Evolutionary conservation across 2,329 filamentous ascomycete species (phyloP), one percentile per base, ranked within the genome.

Genomic region (Leptosphaerulina australis): DNA sequence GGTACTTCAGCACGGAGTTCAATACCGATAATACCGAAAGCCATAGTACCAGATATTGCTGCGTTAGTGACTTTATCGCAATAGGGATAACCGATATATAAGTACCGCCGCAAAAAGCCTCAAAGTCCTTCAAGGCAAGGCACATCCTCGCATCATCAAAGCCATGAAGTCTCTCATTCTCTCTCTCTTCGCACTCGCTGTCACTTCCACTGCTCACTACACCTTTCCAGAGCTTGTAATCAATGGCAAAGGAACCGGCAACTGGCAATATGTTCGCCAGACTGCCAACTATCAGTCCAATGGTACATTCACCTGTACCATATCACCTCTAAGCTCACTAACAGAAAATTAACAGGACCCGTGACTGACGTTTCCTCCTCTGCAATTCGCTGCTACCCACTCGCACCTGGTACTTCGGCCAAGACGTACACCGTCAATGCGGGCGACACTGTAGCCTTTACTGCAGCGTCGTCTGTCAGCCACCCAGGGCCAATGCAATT

Each of bases 401-500:
- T 63, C 30, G 50, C 53, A 18, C 56, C 60, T 10, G 53, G 59
- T 8, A 66, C 56, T 4, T 35, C 34, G 1, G 61, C 53, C 2
- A 47, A 46, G 3, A 43, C 50, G 1, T 49, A 51, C 31, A 48
- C 49, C 7, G 56, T 57, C 10, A 50, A 57, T 26, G 69, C 67
- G 1, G 70, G 70, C 6, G 64, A 64, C 20, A 63, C 50, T 3
- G 46, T 73, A 10, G 66, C 63, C 39, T 71, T 73, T 60, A 68
- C 58, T 9, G 66, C 66, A 2, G 49, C 56, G 6, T 36, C 56
- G 3, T 56, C 44, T 31, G 63, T 71, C 37, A 56, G 44, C 24
- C 70, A 73, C 48, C 70, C 69, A 0, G 70, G 70, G 0, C 69
- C 70, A 1, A 61, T 73, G 17, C 64, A 66, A 35, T 73, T 71